Conservation (phyloP, 2,329 filamentous ascomycete genomes). For the Dothideomycetidae sp. region DNA sequence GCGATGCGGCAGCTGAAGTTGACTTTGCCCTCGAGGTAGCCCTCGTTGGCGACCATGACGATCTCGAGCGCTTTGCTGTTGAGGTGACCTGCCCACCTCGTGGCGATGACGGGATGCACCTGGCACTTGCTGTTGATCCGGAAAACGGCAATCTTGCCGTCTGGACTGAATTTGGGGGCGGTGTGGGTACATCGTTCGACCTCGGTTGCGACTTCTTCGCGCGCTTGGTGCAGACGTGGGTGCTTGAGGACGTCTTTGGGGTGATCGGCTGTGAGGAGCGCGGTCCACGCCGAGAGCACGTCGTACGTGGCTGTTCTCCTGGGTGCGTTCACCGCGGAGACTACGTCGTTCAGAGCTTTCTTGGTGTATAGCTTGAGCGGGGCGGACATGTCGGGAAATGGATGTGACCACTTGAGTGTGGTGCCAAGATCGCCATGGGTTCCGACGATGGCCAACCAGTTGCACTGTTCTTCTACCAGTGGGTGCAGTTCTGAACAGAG, state of each 20-base stretch:
- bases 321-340: constrained; percentile 51
- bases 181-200: constrained; percentile 47
- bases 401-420: constrained; percentile 48
- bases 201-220: constrained; percentile 46
- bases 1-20: constrained; percentile 55
- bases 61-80: constrained; percentile 46
- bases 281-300: constrained; percentile 46
- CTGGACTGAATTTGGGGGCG: constrained; percentile 48
- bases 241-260: constrained; percentile 40
- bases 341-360: constrained; percentile 47
- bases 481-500: constrained; percentile 45
- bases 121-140: constrained; percentile 47
- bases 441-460: constrained; percentile 50
- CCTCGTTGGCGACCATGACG: constrained; percentile 52
- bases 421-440: constrained; percentile 54
- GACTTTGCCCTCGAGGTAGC: constrained; percentile 47
- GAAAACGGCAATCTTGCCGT: constrained; percentile 49
- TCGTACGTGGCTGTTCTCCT: constrained; percentile 47
- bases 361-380: constrained; percentile 48
- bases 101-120: constrained; percentile 53
- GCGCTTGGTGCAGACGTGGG: constrained; percentile 37
- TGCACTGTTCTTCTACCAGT: constrained; percentile 35
- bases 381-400: constrained; percentile 50
- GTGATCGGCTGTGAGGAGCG: constrained; percentile 36
- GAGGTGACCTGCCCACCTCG: constrained; percentile 49